Base-by-base conservation (phyloP, 805 yeast genomes). In the Candida methanosorbosa region DNA sequence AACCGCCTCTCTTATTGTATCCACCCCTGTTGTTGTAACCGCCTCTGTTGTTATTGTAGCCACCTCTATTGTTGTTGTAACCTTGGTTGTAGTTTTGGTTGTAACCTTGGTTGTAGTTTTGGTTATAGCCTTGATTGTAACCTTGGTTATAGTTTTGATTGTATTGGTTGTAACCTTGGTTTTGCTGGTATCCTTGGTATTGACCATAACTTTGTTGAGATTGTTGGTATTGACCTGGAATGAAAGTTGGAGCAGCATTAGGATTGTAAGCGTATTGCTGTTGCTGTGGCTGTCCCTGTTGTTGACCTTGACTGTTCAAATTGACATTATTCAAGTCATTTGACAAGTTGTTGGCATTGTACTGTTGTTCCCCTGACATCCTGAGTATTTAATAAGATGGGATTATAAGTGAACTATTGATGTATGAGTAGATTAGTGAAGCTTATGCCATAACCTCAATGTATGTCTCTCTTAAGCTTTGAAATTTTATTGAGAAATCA, bases 171-270 rank as follows among this genome's bases (percentile, higher is more conserved):
- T 37, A 32, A 18, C 17, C 16, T 15, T 46, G 46, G 36, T 49
- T 48, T 36, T 45, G 44, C 35, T 47, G 38, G 31, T 52, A 41
- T 37, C 54, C 59, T 39, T 54, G 56, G 37, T 46, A 57, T 38
- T 49, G 47, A 22, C 41, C 35, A n/a, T n/a, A n/a, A n/a, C n/a
- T n/a, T n/a, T n/a, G n/a, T 26, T 48, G 46, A 32, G 45, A 46
- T 37, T 51, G 57, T 36, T 57, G 47, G 41, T 44, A 31, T 52
- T 62, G 71, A 35, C 59, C 60, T 35, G 68, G 70, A 36, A 70
- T 72, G 54, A 73, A 72, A 12, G 71, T 33, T 41, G 65, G 64
- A 9, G 70, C 70, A 26, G 61, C 63, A 41, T 61, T 64, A 21
- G 81, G 75, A 45, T 76, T 71, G 57, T 50, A 74, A 33, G 52